A percentile compares a stretch with the other conserved stretches of the same genome.
phyloP scores from a whole-genome alignment of 2,329 filamentous ascomycete species.

The Fusarium piperis region DNA sequence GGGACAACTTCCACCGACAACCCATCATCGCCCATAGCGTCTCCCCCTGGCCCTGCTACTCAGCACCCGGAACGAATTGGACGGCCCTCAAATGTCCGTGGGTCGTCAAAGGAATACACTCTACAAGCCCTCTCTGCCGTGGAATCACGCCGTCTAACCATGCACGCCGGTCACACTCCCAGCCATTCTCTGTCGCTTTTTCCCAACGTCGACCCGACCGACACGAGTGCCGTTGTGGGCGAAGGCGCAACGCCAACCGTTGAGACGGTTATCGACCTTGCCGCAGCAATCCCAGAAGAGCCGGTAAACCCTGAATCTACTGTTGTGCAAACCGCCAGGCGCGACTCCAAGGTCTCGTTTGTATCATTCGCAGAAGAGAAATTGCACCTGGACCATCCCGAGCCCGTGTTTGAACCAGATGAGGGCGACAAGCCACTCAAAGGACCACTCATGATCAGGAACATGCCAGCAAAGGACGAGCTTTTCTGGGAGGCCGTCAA shows the following conservation, averaged over 20 bases:
- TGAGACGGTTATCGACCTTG: constrained; percentile 24
- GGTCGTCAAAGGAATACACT: constrained; percentile 54
- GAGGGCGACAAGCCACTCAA: constrained; percentile 58
- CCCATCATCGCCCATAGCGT: constrained; percentile 45
- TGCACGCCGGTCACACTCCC: constrained; percentile 72
- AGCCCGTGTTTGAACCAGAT: constrained; percentile 49
- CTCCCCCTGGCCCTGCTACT: constrained; percentile 37
- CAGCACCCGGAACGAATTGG: constrained; percentile 22
- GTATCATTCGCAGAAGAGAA: constrained; percentile 14
- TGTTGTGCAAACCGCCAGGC: constrained; percentile 12
- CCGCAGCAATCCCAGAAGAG: constrained; percentile 7
- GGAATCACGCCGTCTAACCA: constrained; percentile 63
- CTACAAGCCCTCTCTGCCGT: constrained; percentile 58
- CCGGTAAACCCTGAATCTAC: background rate
- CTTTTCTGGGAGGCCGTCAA: constrained; percentile 61
- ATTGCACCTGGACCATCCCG: constrained; percentile 27
- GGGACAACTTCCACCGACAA: constrained; percentile 35
- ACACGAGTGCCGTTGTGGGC: constrained; percentile 39
- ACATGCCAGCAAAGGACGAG: constrained; percentile 66
- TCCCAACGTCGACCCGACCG: constrained; percentile 55
- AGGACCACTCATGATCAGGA: constrained; percentile 64
- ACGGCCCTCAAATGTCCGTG: constrained; percentile 20
- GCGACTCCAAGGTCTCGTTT: constrained; percentile 33
- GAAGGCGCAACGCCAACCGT: constrained; percentile 45
- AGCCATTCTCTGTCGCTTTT: constrained; percentile 67